Conservation (phyloP, 129 eudicot genomes). For the Flaveria trinervia region DNA sequence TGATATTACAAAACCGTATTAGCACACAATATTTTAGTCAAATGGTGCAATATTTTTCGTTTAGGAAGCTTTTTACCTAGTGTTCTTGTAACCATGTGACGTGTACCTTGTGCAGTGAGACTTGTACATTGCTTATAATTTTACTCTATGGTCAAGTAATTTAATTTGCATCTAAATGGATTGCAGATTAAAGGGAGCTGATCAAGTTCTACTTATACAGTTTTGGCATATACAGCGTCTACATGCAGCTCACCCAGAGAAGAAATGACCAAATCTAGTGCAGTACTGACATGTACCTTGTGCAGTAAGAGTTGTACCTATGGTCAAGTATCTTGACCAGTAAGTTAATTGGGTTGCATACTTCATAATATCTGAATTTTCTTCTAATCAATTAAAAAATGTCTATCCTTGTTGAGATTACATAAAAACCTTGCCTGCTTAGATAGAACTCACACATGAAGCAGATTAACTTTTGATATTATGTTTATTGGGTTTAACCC, state of each 20-base stretch:
- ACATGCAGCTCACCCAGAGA: not conserved
- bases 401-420: not conserved
- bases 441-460: not conserved
- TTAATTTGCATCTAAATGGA: constrained; percentile 16
- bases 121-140: not conserved
- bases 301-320: not conserved
- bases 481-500: not conserved
- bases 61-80: not conserved
- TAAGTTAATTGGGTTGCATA: constrained; percentile 3
- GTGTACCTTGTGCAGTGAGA: not conserved
- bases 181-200: constrained; percentile 31
- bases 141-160: not conserved
- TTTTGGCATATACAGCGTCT: constrained; percentile 20
- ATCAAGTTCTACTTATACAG: constrained; percentile 13
- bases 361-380: not conserved
- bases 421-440: not conserved
- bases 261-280: constrained; percentile 1
- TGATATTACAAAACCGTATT: not conserved
- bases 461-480: not conserved
- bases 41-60: not conserved
- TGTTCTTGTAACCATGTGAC: not conserved
- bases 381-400: not conserved
- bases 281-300: not conserved
- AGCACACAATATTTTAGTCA: not conserved
- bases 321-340: constrained; percentile 3